Evolutionary conservation across 768 basidiomycete genomes (phyloP).

Genomic region (Rhizopogon roseolus): DNA sequence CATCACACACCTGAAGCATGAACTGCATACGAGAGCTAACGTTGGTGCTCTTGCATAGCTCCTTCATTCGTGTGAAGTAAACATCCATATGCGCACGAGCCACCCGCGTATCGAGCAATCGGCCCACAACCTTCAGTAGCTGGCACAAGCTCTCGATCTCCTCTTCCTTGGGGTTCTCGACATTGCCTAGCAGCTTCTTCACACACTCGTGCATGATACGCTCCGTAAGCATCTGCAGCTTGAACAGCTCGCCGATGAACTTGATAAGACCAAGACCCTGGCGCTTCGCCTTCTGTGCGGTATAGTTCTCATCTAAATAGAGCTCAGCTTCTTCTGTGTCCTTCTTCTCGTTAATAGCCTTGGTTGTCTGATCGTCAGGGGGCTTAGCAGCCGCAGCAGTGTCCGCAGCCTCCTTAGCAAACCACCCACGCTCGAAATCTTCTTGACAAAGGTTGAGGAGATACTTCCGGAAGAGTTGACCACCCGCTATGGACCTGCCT

Average conservation of each 20-base stretch:
- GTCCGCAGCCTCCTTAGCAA: slow-evolving; percentile 80
- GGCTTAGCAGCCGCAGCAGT: slow-evolving; percentile 86
- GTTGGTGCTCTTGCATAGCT: slow-evolving; percentile 66
- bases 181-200: slow-evolving; percentile 90
- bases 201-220: slow-evolving; percentile 99
- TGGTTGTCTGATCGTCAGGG: slow-evolving; percentile 76
- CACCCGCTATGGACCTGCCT: slow-evolving; percentile 88
- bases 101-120: slow-evolving; percentile 76
- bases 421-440: slow-evolving; percentile 96
- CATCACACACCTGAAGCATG: slow-evolving; percentile 80
- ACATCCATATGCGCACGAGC: slow-evolving; percentile 85
- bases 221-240: slow-evolving; percentile 97
- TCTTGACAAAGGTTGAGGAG: slow-evolving; percentile 95
- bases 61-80: slow-evolving; percentile 89
- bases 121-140: slow-evolving; percentile 84
- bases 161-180: slow-evolving; percentile 95
- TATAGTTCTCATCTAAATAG: slow-evolving; percentile 94
- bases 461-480: slow-evolving; percentile 95
- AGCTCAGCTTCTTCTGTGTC: slow-evolving; percentile 58
- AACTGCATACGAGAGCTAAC: slow-evolving; percentile 88
- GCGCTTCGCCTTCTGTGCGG: slow-evolving; percentile 94
- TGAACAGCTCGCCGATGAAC: slow-evolving; percentile 98
- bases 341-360: slow-evolving; percentile 59
- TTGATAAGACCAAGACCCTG: slow-evolving; percentile 95
- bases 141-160: slow-evolving; percentile 97